Percentiles rank a stretch among this genome's conserved stretches.
Evolutionary conservation across 208 protist species (phyloP).

Genomic region (Leishmania turanica): DNA sequence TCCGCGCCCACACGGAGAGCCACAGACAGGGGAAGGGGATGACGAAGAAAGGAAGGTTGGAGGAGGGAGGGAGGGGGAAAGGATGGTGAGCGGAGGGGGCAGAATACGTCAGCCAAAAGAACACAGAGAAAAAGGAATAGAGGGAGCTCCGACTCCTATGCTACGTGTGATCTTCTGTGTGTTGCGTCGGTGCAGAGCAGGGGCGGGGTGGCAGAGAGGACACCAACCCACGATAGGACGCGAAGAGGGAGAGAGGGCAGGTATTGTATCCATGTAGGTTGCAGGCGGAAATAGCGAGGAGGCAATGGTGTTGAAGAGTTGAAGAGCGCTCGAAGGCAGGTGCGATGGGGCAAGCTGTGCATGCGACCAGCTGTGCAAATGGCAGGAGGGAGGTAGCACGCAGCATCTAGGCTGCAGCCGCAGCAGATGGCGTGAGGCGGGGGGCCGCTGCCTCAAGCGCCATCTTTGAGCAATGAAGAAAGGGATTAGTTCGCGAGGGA

Average conservation of each 20-base stretch:
- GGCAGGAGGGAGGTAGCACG: too few relatives aligned
- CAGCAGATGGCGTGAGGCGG: background rate
- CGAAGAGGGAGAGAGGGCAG: background rate
- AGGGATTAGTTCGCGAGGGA: background rate
- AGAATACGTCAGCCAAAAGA: background rate
- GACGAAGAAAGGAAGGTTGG: background rate
- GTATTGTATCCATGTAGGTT: background rate
- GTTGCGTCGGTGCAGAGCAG: background rate
- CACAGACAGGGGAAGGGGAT: background rate
- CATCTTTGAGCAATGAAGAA: background rate
- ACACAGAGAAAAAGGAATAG: background rate
- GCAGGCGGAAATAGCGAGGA: background rate
- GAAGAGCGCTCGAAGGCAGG: background rate
- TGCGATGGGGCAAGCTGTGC: background rate
- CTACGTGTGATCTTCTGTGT: background rate
- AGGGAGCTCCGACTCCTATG: conserved; percentile 1
- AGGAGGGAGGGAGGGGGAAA: background rate
- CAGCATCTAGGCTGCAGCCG: background rate
- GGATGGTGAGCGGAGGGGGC: background rate
- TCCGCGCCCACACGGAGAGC: background rate
- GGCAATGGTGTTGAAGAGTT: background rate
- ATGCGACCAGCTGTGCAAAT: too few relatives aligned
- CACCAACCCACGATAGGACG: background rate
- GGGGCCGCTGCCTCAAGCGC: background rate
- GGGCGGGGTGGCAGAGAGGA: background rate